Base-by-base conservation (phyloP, 176 grass and related monocot species). In the Oryza longistaminata region DNA sequence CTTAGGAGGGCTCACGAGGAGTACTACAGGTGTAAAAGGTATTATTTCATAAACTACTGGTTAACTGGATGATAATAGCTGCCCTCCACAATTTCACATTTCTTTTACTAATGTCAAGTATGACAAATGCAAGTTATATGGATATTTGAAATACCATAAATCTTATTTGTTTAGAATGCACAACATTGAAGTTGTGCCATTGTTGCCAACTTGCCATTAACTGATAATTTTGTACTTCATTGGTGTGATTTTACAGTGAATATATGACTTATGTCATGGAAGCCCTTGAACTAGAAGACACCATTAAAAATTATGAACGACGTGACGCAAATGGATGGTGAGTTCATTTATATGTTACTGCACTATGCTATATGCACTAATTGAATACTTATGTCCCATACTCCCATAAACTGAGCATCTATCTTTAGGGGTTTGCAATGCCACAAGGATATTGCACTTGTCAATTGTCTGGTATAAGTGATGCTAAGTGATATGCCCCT, bases 11-110 rank as follows among this genome's bases (percentile, higher is more conserved):
- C 96, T 40, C 91, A 93, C 31, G 96, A 99, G 83, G 96, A 99
- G 86, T 99, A 99, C 65, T 99, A 99, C 76, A 88, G 96, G 82
- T 99, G 90, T 84, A 99, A 96, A 96, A 99, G 93, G 96, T 85
- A 92, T 85, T 45, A 15, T 21, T 25, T 2, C 29, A 84, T 78
- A 76, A 66, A 26, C 7, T 33, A 81, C 11, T n/a, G 42, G 9
- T 43, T 7, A 11, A 43, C 42, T 43, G 2, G 11, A 53, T 62
- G 19, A 80, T 55, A 58, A 60, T 58, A 77, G 12, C 58, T 31
- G 29, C 6, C 70, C 7, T 52, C 12, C 13, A 49, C 13, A 49
- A 15, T 9, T 77, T 68, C 17, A 79, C 76, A 65, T 66, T 86
- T 80, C 22, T 87, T 80, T 91, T 84, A 77, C 11, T 84, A 75